Base-by-base conservation (phyloP, 345 rosid species). In the Murraya paniculata region DNA sequence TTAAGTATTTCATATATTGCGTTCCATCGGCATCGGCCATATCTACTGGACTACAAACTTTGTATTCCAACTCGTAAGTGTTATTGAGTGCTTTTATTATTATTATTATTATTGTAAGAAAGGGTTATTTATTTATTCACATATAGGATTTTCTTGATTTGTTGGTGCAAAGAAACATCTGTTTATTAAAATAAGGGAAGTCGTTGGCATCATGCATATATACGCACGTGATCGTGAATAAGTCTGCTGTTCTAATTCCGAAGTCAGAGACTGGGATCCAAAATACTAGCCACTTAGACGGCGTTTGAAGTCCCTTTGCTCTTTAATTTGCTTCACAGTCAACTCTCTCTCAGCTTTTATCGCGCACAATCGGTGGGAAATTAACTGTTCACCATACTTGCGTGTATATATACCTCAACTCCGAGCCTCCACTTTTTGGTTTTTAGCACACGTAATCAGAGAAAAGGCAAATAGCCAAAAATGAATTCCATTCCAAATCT, bases 251-350 rank as follows among this genome's bases (percentile, higher is more conserved):
- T 74, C 25, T 61, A 59, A 9, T 61, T 64, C 28, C 67, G 5
- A 70, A 70, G 25, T 78, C 60, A 56, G 18, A 25, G 57, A 78
- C 9, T 62, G 65, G 70, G 82, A 82, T 82, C 85, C 80, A 83
- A 76, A 83, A 59, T 55, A 71, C 18, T 72, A 79, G 85, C 82
- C 85, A 67, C 18, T 67, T 25, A 5, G 45, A 22, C 64, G 55
- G 64, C 48, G 30, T 74, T 7, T 10, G 3, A 2, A 16, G 5
- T 50, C 35, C 7, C 25, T 10, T 7, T 68, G 61, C 69, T 58
- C 27, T 45, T 8, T 27, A 33, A 2, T 25, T 7, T 35, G 13
- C 14, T 13, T 22, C 66, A 7, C 30, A 22, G 53, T 59, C 76
- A 38, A 59, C 69, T 57, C 62, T 14, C 25, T 38, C 69, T 24